phyloP scores from a whole-genome alignment of 2,329 filamentous ascomycete genomes.

The Didymellaceae sp. region DNA sequence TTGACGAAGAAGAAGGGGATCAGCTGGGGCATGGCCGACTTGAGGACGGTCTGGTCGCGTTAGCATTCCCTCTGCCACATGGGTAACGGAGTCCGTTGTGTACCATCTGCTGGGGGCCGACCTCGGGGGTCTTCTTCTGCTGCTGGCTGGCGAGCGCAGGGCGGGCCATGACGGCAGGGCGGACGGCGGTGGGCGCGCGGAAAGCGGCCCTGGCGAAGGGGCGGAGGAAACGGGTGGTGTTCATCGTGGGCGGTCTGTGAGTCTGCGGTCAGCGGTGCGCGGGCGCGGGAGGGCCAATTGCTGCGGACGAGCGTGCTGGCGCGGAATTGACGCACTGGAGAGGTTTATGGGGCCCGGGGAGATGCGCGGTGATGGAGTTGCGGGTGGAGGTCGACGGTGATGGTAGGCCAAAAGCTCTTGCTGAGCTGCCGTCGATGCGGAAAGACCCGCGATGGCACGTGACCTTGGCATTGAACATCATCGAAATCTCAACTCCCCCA shows the following conservation, averaged over 20 bases:
- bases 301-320: constrained; percentile 16
- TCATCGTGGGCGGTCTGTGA: constrained; percentile 48
- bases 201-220: constrained; percentile 49
- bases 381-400: constrained; percentile 33
- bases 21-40: constrained; percentile 54
- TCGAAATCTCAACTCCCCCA: not conserved
- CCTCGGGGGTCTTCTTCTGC: constrained; percentile 44
- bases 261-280: constrained; percentile 40
- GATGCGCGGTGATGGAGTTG: constrained; percentile 47
- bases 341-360: constrained; percentile 35
- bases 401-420: constrained; percentile 41
- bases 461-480: constrained; percentile 21
- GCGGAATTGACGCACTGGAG: constrained; percentile 41
- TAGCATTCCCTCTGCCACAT: constrained; percentile 15
- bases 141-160: constrained; percentile 45
- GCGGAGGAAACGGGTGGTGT: constrained; percentile 51
- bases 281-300: constrained; percentile 36
- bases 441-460: constrained; percentile 34
- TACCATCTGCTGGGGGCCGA: constrained; percentile 46
- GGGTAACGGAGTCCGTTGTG: not conserved
- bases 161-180: constrained; percentile 45
- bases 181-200: constrained; percentile 46
- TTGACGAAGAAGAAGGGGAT: constrained; percentile 56
- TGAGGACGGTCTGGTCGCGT: constrained; percentile 46
- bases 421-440: constrained; percentile 25